These are phyloP conservation scores for Wickerhamiella allomyrinae DNA, from an alignment of 805 yeast genomes.

Conservation along the genomic window DNA sequence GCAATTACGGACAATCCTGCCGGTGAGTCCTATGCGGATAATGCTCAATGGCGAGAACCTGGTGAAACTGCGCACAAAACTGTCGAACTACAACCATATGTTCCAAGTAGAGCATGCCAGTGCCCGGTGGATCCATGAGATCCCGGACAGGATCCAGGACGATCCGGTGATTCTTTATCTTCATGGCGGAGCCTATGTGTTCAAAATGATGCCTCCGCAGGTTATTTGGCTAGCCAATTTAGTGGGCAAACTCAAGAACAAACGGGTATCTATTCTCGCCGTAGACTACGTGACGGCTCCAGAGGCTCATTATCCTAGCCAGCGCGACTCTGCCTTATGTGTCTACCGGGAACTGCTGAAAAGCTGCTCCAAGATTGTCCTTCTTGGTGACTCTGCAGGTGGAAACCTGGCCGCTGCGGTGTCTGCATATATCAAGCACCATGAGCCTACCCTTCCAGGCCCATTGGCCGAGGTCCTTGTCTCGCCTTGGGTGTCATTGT, in stretches of 20 bases:
- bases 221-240: conserved; percentile 8
- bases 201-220: conserved; percentile 15
- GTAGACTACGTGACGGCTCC: conserved; percentile 22
- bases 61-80: neutral
- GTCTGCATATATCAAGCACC: too few species aligned
- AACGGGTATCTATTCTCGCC: conserved; percentile 13
- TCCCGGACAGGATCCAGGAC: conserved; percentile 10
- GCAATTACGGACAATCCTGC: neutral
- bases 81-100: conserved; percentile 9
- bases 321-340: conserved; percentile 17
- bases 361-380: conserved; percentile 14
- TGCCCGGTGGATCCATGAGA: conserved; percentile 19
- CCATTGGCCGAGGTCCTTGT: neutral
- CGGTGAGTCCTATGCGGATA: neutral
- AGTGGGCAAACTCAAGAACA: conserved; percentile 4
- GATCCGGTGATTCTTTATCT: conserved; percentile 19
- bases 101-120: conserved; percentile 9
- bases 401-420: conserved; percentile 17
- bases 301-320: conserved; percentile 17
- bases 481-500: neutral
- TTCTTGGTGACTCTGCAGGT: conserved; percentile 26
- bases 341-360: conserved; percentile 13
- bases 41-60: neutral
- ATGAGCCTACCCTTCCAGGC: too few species aligned
- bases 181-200: conserved; percentile 20